These are phyloP conservation scores for Isatis tinctoria DNA, from an alignment of 345 rosid genomes.

Conservation along the genomic window DNA sequence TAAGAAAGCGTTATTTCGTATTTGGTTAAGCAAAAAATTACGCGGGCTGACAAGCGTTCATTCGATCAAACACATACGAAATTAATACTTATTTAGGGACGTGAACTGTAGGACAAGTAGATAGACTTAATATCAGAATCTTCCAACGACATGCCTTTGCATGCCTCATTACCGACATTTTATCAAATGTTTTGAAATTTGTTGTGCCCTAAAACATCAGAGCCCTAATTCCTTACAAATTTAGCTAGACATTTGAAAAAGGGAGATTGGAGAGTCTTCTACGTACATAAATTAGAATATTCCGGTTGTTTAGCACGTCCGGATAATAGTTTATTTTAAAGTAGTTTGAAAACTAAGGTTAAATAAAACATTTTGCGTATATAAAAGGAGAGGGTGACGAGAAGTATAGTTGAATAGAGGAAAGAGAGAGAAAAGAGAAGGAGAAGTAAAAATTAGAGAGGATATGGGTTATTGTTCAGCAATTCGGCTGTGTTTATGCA, in stretches of 20 bases:
- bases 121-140: neutral
- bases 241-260: neutral
- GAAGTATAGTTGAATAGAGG: conserved; percentile 5
- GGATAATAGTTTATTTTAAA: neutral
- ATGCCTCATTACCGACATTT: neutral
- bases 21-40: neutral
- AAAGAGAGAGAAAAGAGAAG: neutral
- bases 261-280: neutral
- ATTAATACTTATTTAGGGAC: neutral
- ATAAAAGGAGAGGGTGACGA: conserved; percentile 24
- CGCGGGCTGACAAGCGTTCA: neutral
- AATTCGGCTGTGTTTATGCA: conserved; percentile 26
- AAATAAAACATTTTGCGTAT: conserved; percentile 3
- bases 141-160: conserved; percentile 6
- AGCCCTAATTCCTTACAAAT: neutral
- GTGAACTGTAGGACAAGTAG: neutral
- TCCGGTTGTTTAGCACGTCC: neutral
- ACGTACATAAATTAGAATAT: neutral
- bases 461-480: conserved; percentile 15
- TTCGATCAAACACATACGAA: neutral
- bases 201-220: neutral
- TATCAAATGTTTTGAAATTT: neutral
- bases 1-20: neutral
- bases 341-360: neutral
- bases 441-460: neutral